Evolutionary conservation across 495 filamentous ascomycete genomes (phyloP).

Genomic region (Annulohypoxylon maeteangense): DNA sequence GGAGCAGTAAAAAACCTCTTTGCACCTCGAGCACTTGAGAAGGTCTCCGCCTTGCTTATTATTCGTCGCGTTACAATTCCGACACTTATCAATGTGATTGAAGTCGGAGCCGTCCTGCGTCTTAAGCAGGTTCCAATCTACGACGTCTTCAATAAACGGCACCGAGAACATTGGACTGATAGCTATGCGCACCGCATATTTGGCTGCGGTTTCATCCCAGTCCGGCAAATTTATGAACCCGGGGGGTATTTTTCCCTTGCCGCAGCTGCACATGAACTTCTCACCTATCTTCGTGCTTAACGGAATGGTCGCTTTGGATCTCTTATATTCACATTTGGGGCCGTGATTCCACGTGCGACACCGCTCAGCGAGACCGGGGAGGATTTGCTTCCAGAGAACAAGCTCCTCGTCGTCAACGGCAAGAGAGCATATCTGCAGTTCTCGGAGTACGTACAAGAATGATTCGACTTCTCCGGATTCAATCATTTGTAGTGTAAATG

Average conservation of each 20-base stretch:
- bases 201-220: slow-evolving; percentile 42
- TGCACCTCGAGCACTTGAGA: slow-evolving; percentile 47
- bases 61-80: slow-evolving; percentile 44
- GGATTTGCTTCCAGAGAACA: slow-evolving; percentile 59
- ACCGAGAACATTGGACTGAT: slow-evolving; percentile 51
- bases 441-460: slow-evolving; percentile 46
- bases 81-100: slow-evolving; percentile 29
- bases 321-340: slow-evolving; percentile 61
- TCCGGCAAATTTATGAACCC: slow-evolving; percentile 47
- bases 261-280: slow-evolving; percentile 52
- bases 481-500: slow-evolving; percentile 49
- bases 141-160: slow-evolving; percentile 47
- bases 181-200: slow-evolving; percentile 48
- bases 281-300: slow-evolving; percentile 42
- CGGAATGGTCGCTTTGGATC: slow-evolving; percentile 38
- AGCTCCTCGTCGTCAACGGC: slow-evolving; percentile 57
- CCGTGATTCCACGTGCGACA: slow-evolving; percentile 64
- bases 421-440: slow-evolving; percentile 45
- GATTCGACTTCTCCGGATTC: slow-evolving; percentile 38
- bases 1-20: slow-evolving; percentile 49
- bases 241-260: slow-evolving; percentile 47
- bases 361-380: slow-evolving; percentile 63
- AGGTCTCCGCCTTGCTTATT: slow-evolving; percentile 34
- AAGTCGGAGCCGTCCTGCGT: background rate
- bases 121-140: slow-evolving; percentile 25